phyloP scores from a whole-genome alignment of 208 protist genomes.

The Trypanosoma lewisi region DNA sequence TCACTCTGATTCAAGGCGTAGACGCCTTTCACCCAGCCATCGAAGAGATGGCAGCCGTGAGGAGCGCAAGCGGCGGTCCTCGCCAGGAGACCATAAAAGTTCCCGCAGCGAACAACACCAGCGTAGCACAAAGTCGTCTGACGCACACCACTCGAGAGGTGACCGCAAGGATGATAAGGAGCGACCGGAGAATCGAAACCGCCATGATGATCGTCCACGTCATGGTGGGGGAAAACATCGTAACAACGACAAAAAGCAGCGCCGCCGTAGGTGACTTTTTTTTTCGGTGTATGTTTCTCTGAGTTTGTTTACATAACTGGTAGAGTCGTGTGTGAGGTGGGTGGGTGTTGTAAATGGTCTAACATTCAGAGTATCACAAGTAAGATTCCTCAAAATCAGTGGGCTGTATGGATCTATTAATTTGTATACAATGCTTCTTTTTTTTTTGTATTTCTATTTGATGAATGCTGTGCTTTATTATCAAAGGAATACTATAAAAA shows the following conservation, averaged over 20 bases:
- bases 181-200: slow-evolving; percentile 3
- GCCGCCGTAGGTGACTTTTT: slow-evolving; percentile 18
- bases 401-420: no score
- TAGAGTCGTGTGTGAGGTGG: no score
- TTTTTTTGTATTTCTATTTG: no score
- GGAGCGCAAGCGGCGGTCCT: neutral
- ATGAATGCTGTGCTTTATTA: no score
- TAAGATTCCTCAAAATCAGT: no score
- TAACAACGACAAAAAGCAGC: slow-evolving; percentile 7
- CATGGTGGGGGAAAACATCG: slow-evolving; percentile 7
- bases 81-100: slow-evolving; percentile 1
- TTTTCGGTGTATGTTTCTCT: neutral
- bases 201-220: slow-evolving; percentile 6
- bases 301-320: neutral
- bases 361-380: neutral
- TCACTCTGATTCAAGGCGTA: slow-evolving; percentile 10
- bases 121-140: neutral
- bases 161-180: slow-evolving; percentile 17
- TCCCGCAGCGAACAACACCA: slow-evolving; percentile 5
- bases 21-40: slow-evolving; percentile 15
- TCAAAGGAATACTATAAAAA: no score
- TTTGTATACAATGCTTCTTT: no score
- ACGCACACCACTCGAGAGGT: slow-evolving; percentile 3
- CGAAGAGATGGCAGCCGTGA: slow-evolving; percentile 7
- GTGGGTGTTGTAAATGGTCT: neutral